Base-by-base conservation (phyloP, 495 filamentous ascomycete genomes). In the Cercophora sp. region DNA sequence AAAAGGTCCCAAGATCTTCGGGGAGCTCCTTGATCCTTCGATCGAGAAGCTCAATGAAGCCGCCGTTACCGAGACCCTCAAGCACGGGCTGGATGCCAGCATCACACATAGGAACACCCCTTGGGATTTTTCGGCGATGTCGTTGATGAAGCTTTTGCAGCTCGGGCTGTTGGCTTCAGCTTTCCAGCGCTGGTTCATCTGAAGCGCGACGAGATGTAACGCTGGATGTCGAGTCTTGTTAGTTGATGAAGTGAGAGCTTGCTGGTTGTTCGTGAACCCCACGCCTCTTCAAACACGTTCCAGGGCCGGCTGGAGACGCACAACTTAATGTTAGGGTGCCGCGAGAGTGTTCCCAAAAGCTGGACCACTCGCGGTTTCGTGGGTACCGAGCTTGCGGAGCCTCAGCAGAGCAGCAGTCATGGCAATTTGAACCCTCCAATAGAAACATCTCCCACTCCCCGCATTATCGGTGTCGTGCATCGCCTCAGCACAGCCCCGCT, bases 211-310 rank as follows among this genome's bases (percentile, higher is more conserved):
- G 8, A 34, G 25, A 48, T 29, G 15, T 34, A 48, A 16, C 27
- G 22, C 13, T 16, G 23, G 13, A 48, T 34, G 44, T 48, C 27
- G 3, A 26, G 11, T 26, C 15, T 11, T 4, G 25, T 34, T n/a
- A 48, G n/a, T 13, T 34, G 13, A n/a, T 34, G 23, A 11, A 34
- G 27, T 16, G 9, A 13, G 9, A 46, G 42, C 5, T 13, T 26
- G 22, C 15, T 39, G 35, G 8, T 9, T 18, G 42, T 9, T 16
- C 31, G 5, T 9, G 23, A 24, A 5, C 10, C 42, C n/a, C 10
- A 46, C 18, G 10, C 24, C 8, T 45, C 42, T 15, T 45, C 42
- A 27, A 48, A 48, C 2, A 48, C 44, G 27, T 31, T 48, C 27
- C 27, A 32, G 3, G 25, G 26, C 24, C 44, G 25, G 27, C 44